A percentile compares a stretch with the other conserved stretches of the same genome.
These are phyloP conservation scores for Grifola frondosa DNA, from an alignment of 1,284 basidiomycete genomes.

Conservation along the genomic window DNA sequence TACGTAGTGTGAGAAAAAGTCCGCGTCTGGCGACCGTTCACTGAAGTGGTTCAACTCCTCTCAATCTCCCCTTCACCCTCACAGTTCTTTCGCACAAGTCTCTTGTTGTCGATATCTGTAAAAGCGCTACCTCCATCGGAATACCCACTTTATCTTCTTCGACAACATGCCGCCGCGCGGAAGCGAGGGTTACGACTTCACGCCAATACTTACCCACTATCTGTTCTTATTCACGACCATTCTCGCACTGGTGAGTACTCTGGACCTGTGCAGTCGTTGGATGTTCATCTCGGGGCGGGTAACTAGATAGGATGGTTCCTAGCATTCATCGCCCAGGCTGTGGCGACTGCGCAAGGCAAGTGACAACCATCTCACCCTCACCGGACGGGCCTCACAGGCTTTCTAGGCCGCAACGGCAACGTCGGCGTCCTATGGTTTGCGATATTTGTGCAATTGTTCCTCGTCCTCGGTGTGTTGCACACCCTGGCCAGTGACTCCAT, in stretches of 20 bases:
- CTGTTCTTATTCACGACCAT: slow-evolving; percentile 86
- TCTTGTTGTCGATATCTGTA: slow-evolving; percentile 8
- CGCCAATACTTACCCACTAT: slow-evolving; percentile 86
- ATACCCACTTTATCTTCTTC: slow-evolving; percentile 1
- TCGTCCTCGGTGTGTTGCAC: slow-evolving; percentile 79
- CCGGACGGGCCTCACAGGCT: slow-evolving; percentile 14
- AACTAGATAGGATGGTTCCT: slow-evolving; percentile 93
- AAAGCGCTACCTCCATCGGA: slow-evolving; percentile 1
- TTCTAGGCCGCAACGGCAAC: slow-evolving; percentile 39
- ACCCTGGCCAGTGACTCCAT: slow-evolving; percentile 85
- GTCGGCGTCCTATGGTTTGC: slow-evolving; percentile 89
- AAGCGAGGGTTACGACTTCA: slow-evolving; percentile 72
- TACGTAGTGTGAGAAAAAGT: no score
- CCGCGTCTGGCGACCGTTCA: no score
- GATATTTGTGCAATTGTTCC: slow-evolving; percentile 83
- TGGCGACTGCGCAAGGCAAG: slow-evolving; percentile 66
- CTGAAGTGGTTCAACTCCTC: no score
- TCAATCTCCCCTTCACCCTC: slow-evolving; percentile 2
- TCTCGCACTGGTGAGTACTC: slow-evolving; percentile 65
- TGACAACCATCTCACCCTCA: slow-evolving; percentile 13
- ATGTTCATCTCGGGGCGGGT: no score
- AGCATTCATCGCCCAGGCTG: slow-evolving; percentile 83
- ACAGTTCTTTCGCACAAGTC: slow-evolving; percentile 5
- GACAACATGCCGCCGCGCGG: slow-evolving; percentile 48
- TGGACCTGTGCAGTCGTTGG: slow-evolving; percentile 2